Evolutionary conservation across 495 filamentous ascomycete species (phyloP).

Genomic region (Penicillium steckii): DNA sequence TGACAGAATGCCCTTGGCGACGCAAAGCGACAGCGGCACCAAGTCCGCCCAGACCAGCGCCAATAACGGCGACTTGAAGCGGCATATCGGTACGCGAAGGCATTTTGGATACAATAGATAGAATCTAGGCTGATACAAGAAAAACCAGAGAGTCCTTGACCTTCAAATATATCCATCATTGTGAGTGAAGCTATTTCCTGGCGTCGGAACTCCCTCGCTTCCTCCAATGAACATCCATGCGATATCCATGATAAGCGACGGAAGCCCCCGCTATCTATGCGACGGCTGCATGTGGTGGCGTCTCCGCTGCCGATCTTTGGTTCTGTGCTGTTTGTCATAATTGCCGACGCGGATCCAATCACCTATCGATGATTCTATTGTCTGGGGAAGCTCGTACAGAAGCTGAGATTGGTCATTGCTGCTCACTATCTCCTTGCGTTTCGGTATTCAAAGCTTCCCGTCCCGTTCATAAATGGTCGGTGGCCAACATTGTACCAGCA

Average conservation of each 20-base stretch:
- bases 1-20: slow-evolving; percentile 49
- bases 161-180: slow-evolving; percentile 5
- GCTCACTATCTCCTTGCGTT: slow-evolving; percentile 1
- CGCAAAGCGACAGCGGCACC: slow-evolving; percentile 51
- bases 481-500: slow-evolving; percentile 1
- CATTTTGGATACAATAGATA: slow-evolving; percentile 5
- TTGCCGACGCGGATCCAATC: background rate
- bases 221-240: background rate
- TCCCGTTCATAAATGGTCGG: slow-evolving; percentile 3
- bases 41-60: slow-evolving; percentile 55
- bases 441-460: slow-evolving; percentile 6
- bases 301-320: slow-evolving; percentile 12
- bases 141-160: background rate
- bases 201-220: slow-evolving; percentile 1
- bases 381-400: background rate
- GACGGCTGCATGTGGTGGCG: slow-evolving; percentile 21
- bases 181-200: slow-evolving; percentile 1
- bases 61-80: slow-evolving; percentile 41
- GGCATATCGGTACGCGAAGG: slow-evolving; percentile 22
- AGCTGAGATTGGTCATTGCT: background rate
- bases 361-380: background rate
- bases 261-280: slow-evolving; percentile 20
- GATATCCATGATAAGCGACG: slow-evolving; percentile 10
- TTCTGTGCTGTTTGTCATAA: background rate
- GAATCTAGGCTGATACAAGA: background rate